These are phyloP conservation scores for Friedmanniomyces endolithicus DNA, from an alignment of 495 filamentous ascomycete genomes.

Conservation along the genomic window DNA sequence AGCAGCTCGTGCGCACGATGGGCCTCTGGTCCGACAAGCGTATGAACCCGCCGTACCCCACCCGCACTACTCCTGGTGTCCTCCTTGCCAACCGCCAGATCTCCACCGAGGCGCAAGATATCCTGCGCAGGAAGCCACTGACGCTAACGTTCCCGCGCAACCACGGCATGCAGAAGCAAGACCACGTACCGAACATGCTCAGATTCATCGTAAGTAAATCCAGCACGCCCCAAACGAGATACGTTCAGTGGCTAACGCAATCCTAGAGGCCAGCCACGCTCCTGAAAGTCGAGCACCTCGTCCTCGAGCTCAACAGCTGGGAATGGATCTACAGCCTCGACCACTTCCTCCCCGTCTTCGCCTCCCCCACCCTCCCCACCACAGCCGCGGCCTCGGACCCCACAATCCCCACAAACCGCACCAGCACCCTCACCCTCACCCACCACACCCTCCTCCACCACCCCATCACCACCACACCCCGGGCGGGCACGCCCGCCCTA, in stretches of 20 bases:
- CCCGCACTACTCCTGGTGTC: conserved; percentile 16
- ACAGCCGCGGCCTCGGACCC: not conserved
- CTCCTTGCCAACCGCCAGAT: conserved; percentile 19
- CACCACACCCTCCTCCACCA: not conserved
- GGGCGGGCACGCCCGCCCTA: not conserved
- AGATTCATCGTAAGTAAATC: too few species aligned
- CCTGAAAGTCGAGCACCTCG: conserved; percentile 3
- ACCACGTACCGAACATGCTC: conserved; percentile 2
- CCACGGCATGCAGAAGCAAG: not conserved
- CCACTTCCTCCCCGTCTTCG: not conserved
- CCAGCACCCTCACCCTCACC: not conserved
- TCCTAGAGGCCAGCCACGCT: conserved; percentile 3
- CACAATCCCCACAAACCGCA: not conserved
- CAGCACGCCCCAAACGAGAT: too few species aligned
- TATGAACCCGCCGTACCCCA: conserved; percentile 26
- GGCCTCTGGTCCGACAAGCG: not conserved
- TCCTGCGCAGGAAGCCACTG: conserved; percentile 12
- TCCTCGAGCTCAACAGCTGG: conserved; percentile 9
- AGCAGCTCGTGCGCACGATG: conserved; percentile 13
- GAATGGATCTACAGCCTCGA: conserved; percentile 16
- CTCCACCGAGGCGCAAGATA: conserved; percentile 6
- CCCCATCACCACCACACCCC: not conserved
- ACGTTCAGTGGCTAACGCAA: too few species aligned
- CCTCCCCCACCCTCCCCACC: not conserved
- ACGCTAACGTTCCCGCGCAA: not conserved